Evolutionary conservation across 2,329 filamentous ascomycete species (phyloP), one percentile per base, ranked within the genome.

Genomic region (Penicillium capsulatum): DNA sequence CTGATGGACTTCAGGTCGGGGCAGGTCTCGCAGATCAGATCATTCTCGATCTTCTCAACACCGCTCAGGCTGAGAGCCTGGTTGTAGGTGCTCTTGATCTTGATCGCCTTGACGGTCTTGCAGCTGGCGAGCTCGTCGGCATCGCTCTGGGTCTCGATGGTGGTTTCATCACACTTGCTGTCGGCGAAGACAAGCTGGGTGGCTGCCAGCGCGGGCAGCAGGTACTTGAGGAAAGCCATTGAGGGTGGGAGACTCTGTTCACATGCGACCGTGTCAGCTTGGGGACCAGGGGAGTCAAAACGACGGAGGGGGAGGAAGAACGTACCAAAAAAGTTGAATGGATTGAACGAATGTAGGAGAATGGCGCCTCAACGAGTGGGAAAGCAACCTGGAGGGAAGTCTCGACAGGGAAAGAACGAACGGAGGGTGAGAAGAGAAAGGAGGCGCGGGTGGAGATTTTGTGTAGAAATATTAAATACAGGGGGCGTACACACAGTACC

Each of bases 91-190:
- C 80, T 74, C 36, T 73, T 74, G 50, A 94, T 75, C 48, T 78
- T 74, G 46, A 95, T 72, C 7, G 84, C 88, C 36, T 77, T 69
- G 61, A 86, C 75, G 40, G 77, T 84, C n/a, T 68, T 62, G 77
- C 90, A 95, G 48, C 61, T 58, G 38, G 75, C 64, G 44, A 91
- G 69, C 41, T 77, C 80, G 60, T 86, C 76, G 54, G 79, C 77
- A 64, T 69, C 70, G 64, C 72, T 64, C 75, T 74, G 70, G 88
- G 74, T 52, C 77, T 81, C 44, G 64, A 71, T 66, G 63, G 71
- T 55, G 38, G 55, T 55, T 31, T 58, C 51, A 45, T 48, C 54
- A 28, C 42, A 36, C 37, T 32, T 20, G 42, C 58, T 20, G 27
- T 31, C 67, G 72, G 75, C 77, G 51, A 71, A 64, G 45, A 69